A percentile compares a stretch with the other conserved stretches of the same genome.
Evolutionary conservation across 2,329 filamentous ascomycete genomes (phyloP).

Genomic region (Dothideomycetes sp.): DNA sequence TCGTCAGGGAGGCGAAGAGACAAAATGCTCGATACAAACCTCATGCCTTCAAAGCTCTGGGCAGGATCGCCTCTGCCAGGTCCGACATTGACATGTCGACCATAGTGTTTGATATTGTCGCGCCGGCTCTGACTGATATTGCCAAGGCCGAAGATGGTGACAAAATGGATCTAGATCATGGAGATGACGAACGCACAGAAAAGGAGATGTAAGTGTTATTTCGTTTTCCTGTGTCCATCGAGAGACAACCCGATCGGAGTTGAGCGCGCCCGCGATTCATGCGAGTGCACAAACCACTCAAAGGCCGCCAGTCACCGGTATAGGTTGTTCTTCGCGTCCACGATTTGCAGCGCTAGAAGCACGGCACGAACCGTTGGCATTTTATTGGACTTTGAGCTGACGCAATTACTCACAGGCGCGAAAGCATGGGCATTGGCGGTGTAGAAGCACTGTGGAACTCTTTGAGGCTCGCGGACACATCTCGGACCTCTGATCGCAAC

Average conservation of each 20-base stretch:
- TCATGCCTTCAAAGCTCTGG: slow-evolving; percentile 61
- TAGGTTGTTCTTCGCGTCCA: no score
- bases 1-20: slow-evolving; percentile 76
- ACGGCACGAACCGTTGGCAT: not conserved
- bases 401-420: not conserved
- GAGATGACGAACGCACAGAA: slow-evolving; percentile 28
- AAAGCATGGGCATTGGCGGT: slow-evolving; percentile 4
- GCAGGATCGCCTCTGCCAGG: slow-evolving; percentile 57
- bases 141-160: slow-evolving; percentile 41
- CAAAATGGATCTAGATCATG: slow-evolving; percentile 58
- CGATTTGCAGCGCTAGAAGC: not conserved
- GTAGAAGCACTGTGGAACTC: slow-evolving; percentile 6
- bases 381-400: not conserved
- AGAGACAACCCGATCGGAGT: no score
- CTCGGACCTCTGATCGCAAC: not conserved
- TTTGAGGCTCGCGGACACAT: not conserved
- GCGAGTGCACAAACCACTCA: no score
- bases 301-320: no score
- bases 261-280: no score
- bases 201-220: slow-evolving; percentile 20
- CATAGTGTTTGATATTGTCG: slow-evolving; percentile 54
- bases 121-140: slow-evolving; percentile 47
- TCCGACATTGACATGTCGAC: slow-evolving; percentile 60
- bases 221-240: not conserved
- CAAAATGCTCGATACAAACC: slow-evolving; percentile 79